Conservation (phyloP, 148 eudicot genomes). For the Diospyros kaki region DNA sequence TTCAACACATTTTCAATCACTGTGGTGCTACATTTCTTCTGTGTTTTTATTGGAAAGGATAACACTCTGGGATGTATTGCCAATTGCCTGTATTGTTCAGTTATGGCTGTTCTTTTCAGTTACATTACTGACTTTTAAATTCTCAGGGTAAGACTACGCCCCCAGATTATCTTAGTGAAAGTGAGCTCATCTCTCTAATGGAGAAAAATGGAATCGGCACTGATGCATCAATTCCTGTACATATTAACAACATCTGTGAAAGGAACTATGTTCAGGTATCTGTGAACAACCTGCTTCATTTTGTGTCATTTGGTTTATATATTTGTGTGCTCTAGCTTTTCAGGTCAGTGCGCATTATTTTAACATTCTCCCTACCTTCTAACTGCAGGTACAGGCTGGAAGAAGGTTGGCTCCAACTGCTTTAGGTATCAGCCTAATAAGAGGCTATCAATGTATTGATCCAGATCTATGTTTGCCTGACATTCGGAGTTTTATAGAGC, state of each 20-base stretch:
- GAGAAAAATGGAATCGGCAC: slow-evolving; percentile 97
- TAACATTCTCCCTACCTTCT: neutral
- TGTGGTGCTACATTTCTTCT: neutral
- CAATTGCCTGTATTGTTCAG: neutral
- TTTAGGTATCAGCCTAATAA: slow-evolving; percentile 77
- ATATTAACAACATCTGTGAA: slow-evolving; percentile 93
- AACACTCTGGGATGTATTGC: no score
- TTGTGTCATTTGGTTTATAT: neutral
- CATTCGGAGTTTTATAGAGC: slow-evolving; percentile 92
- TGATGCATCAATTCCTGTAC: slow-evolving; percentile 94
- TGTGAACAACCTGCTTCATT: slow-evolving; percentile 2
- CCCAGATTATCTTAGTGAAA: slow-evolving; percentile 87
- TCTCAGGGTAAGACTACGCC: slow-evolving; percentile 71
- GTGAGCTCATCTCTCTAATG: slow-evolving; percentile 96
- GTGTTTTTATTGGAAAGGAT: no score
- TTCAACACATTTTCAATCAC: no score
- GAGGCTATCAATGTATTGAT: slow-evolving; percentile 93
- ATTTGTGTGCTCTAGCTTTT: neutral
- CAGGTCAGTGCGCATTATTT: neutral
- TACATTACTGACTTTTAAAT: slow-evolving; percentile 11
- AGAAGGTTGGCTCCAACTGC: slow-evolving; percentile 90
- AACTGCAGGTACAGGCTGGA: slow-evolving; percentile 81
- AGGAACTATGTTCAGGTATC: slow-evolving; percentile 95
- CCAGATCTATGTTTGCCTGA: slow-evolving; percentile 97
- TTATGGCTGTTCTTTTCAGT: slow-evolving; percentile 4